Evolutionary conservation across 1,284 basidiomycete genomes (phyloP).

Genomic region (Xerocomus alliaceus): DNA sequence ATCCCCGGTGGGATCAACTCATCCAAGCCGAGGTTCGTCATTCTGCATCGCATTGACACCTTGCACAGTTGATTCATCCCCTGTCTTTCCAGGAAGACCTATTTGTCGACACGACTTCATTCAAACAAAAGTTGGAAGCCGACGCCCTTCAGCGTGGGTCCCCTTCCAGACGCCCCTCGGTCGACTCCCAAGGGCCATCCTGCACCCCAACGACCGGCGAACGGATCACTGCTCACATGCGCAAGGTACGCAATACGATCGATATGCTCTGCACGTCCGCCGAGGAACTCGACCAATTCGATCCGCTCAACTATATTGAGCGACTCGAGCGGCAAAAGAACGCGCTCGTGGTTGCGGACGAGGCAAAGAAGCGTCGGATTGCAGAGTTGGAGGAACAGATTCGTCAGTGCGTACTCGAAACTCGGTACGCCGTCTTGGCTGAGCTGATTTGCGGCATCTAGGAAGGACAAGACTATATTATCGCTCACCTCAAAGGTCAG

Average conservation of each 20-base stretch:
- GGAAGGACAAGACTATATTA: no score
- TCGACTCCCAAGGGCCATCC: background rate
- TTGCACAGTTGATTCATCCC: background rate
- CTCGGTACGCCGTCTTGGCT: no score
- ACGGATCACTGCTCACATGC: constrained; percentile 18
- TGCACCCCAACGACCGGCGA: constrained; percentile 22
- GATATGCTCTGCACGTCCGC: background rate
- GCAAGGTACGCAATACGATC: background rate
- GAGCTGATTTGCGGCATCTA: no score
- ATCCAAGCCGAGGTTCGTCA: constrained; percentile 13
- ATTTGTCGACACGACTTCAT: constrained; percentile 7
- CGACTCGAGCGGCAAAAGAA: constrained; percentile 49
- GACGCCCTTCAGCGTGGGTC: no score
- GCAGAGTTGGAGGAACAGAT: constrained; percentile 25
- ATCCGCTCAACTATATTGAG: constrained; percentile 41
- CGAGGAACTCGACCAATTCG: constrained; percentile 9
- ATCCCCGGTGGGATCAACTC: background rate
- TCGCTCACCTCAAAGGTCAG: no score
- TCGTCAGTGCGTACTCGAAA: constrained; percentile 25
- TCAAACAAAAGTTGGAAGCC: background rate
- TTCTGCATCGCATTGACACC: no score
- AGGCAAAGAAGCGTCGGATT: constrained; percentile 49
- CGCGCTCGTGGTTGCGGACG: constrained; percentile 47
- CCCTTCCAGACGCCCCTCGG: background rate
- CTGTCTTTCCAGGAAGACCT: constrained; percentile 26